Evolutionary conservation across 1,139 yeast species (phyloP), one percentile per base, ranked within the genome.

Genomic region (Candida neerlandica): DNA sequence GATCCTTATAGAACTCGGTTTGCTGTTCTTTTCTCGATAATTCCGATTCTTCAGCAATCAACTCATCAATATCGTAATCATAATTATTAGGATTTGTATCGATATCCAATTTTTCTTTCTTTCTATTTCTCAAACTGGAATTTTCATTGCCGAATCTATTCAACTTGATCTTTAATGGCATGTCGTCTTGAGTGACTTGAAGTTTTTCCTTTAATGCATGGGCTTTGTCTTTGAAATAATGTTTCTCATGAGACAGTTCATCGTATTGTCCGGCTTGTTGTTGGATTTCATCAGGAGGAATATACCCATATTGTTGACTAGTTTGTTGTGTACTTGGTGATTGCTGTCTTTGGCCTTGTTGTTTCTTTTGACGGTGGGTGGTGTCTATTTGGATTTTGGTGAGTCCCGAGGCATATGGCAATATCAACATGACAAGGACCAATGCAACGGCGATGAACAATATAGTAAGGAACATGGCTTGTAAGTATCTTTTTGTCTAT

Each of bases 381-480:
- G 60, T 57, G 29, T 63, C 65, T 41, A 64, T 60, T 45, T 68
- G 60, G 19, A 70, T 56, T 7, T 61, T 64, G 10, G 78, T 72
- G 49, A 75, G 60, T 2, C 78, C 77, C n/a, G 73, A 66, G 14
- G 65, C 59, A 53, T 68, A 69, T 2, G 80, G 80, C 44, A 75
- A 66, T 43, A 62, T 60, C 21, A 75, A 45, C 35, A 73, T 60
- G 14, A 65, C 51, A 0, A 61, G 72, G 27, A 71, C 70, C 41
- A 75, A 52, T 12, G 68, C 56, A 1, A 71, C 51, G 26, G 71
- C 65, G 46, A 65, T 47, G 54, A 58, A 18, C 19, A 66, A 37
- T 5, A 66, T 53, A 12, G 64, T 57, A 12, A 71, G 56, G 56
- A 73, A 68, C 77, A 73, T 72, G 45, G 39, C 34, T 50, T 45